These are phyloP conservation scores for Glebionis coronaria DNA, from an alignment of 129 eudicot species.

Conservation along the genomic window DNA sequence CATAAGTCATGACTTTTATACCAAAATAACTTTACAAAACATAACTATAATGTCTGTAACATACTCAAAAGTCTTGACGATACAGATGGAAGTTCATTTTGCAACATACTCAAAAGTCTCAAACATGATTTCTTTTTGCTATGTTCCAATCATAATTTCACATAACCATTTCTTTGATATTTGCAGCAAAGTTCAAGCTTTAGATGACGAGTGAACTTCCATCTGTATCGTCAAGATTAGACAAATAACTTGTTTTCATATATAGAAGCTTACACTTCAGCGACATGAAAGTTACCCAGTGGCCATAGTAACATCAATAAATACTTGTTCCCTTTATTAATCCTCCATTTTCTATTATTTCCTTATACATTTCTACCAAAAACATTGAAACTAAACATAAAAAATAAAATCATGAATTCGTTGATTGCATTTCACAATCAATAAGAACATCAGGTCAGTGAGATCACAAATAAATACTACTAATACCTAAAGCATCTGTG, in stretches of 20 bases:
- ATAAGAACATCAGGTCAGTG: slow-evolving; percentile 4
- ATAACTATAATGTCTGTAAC: too few relatives aligned
- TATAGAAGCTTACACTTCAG: neutral
- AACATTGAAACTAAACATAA: slow-evolving; percentile 18
- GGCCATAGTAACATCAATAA: neutral
- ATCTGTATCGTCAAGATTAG: neutral
- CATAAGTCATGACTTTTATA: too few relatives aligned
- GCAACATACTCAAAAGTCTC: too few relatives aligned
- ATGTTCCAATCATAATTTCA: too few relatives aligned
- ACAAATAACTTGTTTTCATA: neutral
- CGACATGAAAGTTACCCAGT: neutral
- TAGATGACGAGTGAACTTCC: too few relatives aligned
- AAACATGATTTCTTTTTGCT: too few relatives aligned
- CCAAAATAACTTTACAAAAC: too few relatives aligned
- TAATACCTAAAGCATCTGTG: slow-evolving; percentile 12
- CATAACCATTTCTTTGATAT: too few relatives aligned
- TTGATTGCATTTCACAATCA: slow-evolving; percentile 32
- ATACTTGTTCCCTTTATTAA: slow-evolving; percentile 15
- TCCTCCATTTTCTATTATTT: slow-evolving; percentile 12
- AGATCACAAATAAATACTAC: too few relatives aligned
- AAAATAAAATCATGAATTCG: neutral
- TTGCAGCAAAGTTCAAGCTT: too few relatives aligned
- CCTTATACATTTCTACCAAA: neutral
- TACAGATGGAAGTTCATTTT: too few relatives aligned
- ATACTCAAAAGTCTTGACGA: too few relatives aligned